Evolutionary conservation across 495 filamentous ascomycete species (phyloP), one percentile per base, ranked within the genome.

Genomic region (Ascodesmis nigricans): DNA sequence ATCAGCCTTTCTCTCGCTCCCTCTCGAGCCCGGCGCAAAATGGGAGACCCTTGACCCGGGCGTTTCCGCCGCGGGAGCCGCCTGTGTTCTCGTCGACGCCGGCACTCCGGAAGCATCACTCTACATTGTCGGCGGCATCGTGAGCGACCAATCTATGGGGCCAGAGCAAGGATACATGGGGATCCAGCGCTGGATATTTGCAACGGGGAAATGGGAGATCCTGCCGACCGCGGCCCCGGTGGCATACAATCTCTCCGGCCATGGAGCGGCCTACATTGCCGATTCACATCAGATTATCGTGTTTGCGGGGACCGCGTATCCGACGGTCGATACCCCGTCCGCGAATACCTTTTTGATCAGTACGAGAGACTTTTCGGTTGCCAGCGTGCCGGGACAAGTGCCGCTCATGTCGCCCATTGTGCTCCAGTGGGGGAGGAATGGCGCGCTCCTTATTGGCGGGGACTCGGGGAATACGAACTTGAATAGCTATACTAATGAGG

Each of bases 121-220:
- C 8, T 95, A 78, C 43, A 64, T 97, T 37, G 69, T 97, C 28
- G 87, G 87, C 27, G 87, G 87, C 21, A 55, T 60, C 26, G 53
- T 58, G 15, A 41, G 31, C 15, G 34, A 52, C 20, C 14, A 43
- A 4, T 31, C 50, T 8, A 64, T 63, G 29, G 56, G 61, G 10
- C 55, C 57, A 7, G 49, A 56, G 13, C 50, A 46, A 3, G 58
- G 66, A 19, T 90, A 81, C 46, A 51, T 64, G 19, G 87, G 87
- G n/a, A 51, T 97, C 17, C 82, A 92, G 48, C 67, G 75, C 40
- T 97, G 69, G 47, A 69, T 68, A 0, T 93, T 92, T 51, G 56
- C 64, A n/a, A 65, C 69, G 29, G 56, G 67, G 35, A 68, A 63
- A 45, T 97, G 87, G 87, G 64, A 76, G 41, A 69, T 64, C 2